Evolutionary conservation across 1,284 basidiomycete genomes (phyloP).

Genomic region (Rhodotorula sp.): DNA sequence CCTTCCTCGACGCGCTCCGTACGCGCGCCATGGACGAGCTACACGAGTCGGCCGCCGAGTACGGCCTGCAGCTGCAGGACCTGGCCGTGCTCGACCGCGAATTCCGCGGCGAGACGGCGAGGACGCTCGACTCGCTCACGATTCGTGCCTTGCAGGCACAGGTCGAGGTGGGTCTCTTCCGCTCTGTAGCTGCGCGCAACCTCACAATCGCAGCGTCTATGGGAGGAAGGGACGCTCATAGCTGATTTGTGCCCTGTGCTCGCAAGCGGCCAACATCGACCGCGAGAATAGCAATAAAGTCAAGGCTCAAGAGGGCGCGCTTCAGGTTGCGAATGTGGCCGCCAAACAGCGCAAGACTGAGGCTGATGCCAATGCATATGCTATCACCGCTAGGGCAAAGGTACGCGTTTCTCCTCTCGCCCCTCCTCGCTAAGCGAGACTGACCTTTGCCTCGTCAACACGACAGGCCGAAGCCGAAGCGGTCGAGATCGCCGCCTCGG

Average conservation of each 20-base stretch:
- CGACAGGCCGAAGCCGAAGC: conserved; percentile 63
- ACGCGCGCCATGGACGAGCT: conserved; percentile 80
- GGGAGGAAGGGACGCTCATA: too few relatives aligned
- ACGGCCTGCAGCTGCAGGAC: conserved; percentile 74
- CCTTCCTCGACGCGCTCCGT: conserved; percentile 73
- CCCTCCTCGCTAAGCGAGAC: background rate
- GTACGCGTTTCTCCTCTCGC: background rate
- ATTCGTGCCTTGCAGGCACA: conserved; percentile 76
- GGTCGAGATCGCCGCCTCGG: conserved; percentile 68
- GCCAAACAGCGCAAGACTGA: conserved; percentile 55
- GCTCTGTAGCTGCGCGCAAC: background rate
- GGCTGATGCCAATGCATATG: conserved; percentile 71
- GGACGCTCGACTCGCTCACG: conserved; percentile 77
- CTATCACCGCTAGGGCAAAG: conserved; percentile 67
- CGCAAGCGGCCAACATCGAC: conserved; percentile 65
- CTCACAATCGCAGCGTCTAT: too few relatives aligned
- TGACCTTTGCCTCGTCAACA: background rate
- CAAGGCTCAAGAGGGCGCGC: conserved; percentile 70
- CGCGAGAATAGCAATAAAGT: conserved; percentile 79
- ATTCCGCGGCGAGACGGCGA: conserved; percentile 75
- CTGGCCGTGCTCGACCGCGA: conserved; percentile 68
- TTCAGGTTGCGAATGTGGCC: background rate
- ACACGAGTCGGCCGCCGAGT: conserved; percentile 71
- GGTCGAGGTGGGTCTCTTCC: conserved; percentile 61
- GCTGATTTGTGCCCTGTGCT: background rate